Evolutionary conservation across 2,329 filamentous ascomycete species (phyloP), one percentile per base, ranked within the genome.

Genomic region (Cladosporium velox): DNA sequence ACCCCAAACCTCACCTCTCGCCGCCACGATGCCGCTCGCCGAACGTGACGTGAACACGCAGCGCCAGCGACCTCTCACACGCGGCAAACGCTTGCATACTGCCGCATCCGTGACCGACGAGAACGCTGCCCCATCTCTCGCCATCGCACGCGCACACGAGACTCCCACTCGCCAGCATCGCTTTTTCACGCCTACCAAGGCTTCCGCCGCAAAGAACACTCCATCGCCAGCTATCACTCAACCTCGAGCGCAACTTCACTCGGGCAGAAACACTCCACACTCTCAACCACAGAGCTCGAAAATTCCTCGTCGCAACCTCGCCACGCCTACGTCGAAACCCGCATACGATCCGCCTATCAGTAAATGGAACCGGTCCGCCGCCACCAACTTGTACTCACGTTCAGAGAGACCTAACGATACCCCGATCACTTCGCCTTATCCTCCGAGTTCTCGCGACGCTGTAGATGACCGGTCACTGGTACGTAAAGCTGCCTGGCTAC

Each of bases 221-320:
- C 59, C 65, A 26, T 59, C 68, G 21, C 59, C 68, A 24, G 32
- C 64, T 24, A 58, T 63, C 6, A 26, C 54, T n/a, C 41, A 52
- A 32, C 30, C 61, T 47, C 64, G 24, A 18, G 24, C 49, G 26
- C 49, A 65, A 11, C 47, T 49, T 26, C 65, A 63, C 4, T 59
- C 66, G 11, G 44, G 32, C 44, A 65, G 54, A 4, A 58, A 52
- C 38, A 58, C 64, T 7, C 65, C 69, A 5, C 65, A 59, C 12
- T 65, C 68, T 69, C 35, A 59, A 66, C 18, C 55, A 58, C 32
- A 63, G 57, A 49, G 44, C 32, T 77, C 75, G 3, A 75, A 66
- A 59, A 72, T 78, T n/a, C 76, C 76, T 41, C 75, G 74, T 54
- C 73, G 68, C 49, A 66, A 60, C 55, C 24, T 21, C 15, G 58